Conservation (phyloP, 257 asterid species). For the Nicotiana attenuata region DNA sequence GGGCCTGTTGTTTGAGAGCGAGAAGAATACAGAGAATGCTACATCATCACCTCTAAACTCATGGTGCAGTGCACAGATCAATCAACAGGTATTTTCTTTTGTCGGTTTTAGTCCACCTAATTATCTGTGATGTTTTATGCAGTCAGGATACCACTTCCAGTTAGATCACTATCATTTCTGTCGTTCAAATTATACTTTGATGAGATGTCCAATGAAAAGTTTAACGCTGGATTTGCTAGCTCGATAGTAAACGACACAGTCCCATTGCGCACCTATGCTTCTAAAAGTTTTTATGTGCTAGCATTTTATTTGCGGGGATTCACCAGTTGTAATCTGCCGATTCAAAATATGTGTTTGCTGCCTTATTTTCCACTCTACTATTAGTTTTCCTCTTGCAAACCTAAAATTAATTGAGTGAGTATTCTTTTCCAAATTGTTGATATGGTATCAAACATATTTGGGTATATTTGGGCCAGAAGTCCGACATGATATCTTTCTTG, state of each 20-base stretch:
- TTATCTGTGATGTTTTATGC: neutral
- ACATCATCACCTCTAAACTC: conserved; percentile 29
- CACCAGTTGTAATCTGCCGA: neutral
- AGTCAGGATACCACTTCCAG: neutral
- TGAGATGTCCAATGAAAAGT: neutral
- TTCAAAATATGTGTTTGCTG: neutral
- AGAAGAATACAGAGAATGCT: conserved; percentile 37
- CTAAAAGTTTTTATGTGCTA: neutral
- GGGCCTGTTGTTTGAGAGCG: conserved; percentile 48
- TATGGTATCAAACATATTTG: neutral
- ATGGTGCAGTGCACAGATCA: conserved; percentile 39
- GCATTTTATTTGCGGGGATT: neutral
- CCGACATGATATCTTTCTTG: neutral
- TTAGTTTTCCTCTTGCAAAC: neutral
- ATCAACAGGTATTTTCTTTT: conserved; percentile 35
- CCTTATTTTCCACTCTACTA: neutral
- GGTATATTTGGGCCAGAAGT: neutral
- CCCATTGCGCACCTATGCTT: neutral
- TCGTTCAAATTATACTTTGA: neutral
- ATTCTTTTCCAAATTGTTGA: neutral
- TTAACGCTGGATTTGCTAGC: neutral
- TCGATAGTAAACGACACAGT: neutral
- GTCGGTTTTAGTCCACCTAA: neutral
- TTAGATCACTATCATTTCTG: neutral
- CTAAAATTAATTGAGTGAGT: neutral